phyloP scores from a whole-genome alignment of 495 filamentous ascomycete species.

The Tetracladium marchalianum region DNA sequence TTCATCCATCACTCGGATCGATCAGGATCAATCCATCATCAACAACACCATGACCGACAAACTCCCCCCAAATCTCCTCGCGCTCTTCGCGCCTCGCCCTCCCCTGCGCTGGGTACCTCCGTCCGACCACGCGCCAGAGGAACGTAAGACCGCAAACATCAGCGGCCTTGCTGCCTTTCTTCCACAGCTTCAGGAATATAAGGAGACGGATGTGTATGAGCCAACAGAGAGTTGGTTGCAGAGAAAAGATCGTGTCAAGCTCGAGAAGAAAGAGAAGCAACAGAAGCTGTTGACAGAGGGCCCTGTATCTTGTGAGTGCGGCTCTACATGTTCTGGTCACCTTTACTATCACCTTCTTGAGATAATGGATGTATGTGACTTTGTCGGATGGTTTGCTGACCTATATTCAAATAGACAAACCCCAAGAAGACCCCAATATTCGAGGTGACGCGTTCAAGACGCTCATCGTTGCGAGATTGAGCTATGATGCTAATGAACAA shows the following conservation, averaged over 20 bases:
- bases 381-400: conserved; percentile 8
- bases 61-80: conserved; percentile 82
- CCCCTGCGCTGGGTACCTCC: conserved; percentile 84
- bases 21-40: background rate
- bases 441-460: conserved; percentile 93
- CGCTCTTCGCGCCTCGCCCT: conserved; percentile 89
- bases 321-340: conserved; percentile 14
- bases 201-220: conserved; percentile 61
- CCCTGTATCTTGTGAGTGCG: conserved; percentile 53
- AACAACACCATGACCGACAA: conserved; percentile 76
- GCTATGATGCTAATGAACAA: conserved; percentile 76
- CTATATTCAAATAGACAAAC: conserved; percentile 42
- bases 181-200: conserved; percentile 55
- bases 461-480: conserved; percentile 82
- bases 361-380: conserved; percentile 6
- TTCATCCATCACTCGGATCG: no score
- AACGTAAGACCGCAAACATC: conserved; percentile 63
- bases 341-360: conserved; percentile 14
- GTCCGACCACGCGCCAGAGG: conserved; percentile 71
- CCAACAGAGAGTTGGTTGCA: conserved; percentile 92
- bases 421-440: conserved; percentile 69
- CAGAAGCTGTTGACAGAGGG: conserved; percentile 57
- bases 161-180: conserved; percentile 66
- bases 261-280: conserved; percentile 62
- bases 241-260: conserved; percentile 64